These are phyloP conservation scores for Apiotrichum gamsii DNA, from an alignment of 1,284 basidiomycete species.

Conservation along the genomic window DNA sequence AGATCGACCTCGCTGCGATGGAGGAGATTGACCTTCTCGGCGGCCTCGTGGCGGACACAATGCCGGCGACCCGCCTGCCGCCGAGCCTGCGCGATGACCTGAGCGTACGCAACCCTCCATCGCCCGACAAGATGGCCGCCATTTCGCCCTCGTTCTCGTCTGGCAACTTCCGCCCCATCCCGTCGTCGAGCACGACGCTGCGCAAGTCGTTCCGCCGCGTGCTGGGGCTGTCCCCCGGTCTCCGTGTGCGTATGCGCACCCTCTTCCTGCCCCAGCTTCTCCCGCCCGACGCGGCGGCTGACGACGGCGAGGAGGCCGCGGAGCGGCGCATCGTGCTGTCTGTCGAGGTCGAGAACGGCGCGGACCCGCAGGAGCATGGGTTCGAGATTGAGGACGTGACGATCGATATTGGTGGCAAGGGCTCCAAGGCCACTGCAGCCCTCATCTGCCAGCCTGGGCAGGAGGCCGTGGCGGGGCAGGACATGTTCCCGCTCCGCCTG, in stretches of 20 bases:
- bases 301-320: constrained; percentile 61
- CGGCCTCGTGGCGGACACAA: constrained; percentile 49
- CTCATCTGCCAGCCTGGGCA: constrained; percentile 43
- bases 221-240: constrained; percentile 66
- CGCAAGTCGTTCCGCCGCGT: constrained; percentile 79
- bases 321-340: constrained; percentile 78
- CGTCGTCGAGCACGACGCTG: constrained; percentile 52
- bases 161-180: neutral
- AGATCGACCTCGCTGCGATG: constrained; percentile 49
- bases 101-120: constrained; percentile 11
- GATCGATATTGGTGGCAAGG: constrained; percentile 67
- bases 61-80: constrained; percentile 35
- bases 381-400: constrained; percentile 68
- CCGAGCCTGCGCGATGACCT: constrained; percentile 31
- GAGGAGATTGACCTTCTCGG: constrained; percentile 75
- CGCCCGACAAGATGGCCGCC: neutral
- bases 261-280: constrained; percentile 73
- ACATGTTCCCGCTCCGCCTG: constrained; percentile 62
- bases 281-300: constrained; percentile 46
- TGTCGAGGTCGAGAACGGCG: constrained; percentile 65
- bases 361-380: constrained; percentile 51
- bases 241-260: constrained; percentile 79
- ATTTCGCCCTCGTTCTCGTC: neutral
- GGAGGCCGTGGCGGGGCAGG: constrained; percentile 24
- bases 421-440: constrained; percentile 56